These are phyloP conservation scores for Neonectria ditissima DNA, from an alignment of 2,329 filamentous ascomycete species.

Conservation along the genomic window DNA sequence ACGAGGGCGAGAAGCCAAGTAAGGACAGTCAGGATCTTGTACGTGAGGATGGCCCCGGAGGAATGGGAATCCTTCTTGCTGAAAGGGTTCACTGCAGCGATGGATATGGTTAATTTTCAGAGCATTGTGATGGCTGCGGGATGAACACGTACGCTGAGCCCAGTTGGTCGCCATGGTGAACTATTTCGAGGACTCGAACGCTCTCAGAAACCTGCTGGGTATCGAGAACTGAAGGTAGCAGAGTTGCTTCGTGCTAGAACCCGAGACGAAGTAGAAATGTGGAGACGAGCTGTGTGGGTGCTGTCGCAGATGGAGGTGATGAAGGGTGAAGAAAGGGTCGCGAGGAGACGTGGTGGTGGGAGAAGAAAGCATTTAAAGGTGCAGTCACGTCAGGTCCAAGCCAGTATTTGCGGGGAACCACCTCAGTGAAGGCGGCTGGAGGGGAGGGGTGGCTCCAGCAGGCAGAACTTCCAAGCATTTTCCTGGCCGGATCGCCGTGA, in stretches of 20 bases:
- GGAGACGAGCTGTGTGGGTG: constrained; percentile 10
- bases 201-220: not conserved
- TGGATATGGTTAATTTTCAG: constrained; percentile 23
- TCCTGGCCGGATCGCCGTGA: constrained; percentile 3
- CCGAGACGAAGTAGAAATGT: constrained; percentile 4
- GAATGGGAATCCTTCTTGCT: constrained; percentile 75
- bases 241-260: constrained; percentile 8
- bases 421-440: constrained; percentile 19
- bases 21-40: constrained; percentile 80
- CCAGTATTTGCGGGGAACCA: constrained; percentile 40
- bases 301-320: constrained; percentile 21
- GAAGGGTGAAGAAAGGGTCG: constrained; percentile 11
- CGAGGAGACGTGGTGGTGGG: constrained; percentile 17
- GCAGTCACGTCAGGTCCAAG: not conserved
- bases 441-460: constrained; percentile 23
- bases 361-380: constrained; percentile 43
- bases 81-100: constrained; percentile 77
- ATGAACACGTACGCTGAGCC: constrained; percentile 44
- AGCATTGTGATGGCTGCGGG: not conserved
- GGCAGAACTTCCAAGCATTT: constrained; percentile 25
- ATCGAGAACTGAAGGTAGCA: not conserved
- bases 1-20: constrained; percentile 81
- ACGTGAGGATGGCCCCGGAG: constrained; percentile 71
- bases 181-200: not conserved
- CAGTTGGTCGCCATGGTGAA: constrained; percentile 45